A percentile compares a stretch with the other conserved stretches of the same genome.
Evolutionary conservation across 202 grass and related monocot species (phyloP).

Genomic region (Cymbopogon flexuosus): DNA sequence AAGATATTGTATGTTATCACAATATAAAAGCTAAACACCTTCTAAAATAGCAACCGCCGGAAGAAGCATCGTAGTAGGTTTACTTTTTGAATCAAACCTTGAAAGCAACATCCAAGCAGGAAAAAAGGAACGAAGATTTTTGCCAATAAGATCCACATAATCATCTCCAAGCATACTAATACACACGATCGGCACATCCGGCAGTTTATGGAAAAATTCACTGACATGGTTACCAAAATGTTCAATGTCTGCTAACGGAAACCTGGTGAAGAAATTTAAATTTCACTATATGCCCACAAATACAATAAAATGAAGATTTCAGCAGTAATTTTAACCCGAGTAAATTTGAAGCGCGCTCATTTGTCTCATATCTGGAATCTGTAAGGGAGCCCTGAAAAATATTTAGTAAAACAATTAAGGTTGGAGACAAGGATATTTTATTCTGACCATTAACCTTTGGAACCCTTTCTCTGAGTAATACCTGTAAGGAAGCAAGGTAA

Average conservation of each 20-base stretch:
- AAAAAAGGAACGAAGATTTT: conserved; percentile 51
- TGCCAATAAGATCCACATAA: conserved; percentile 51
- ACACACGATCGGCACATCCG: conserved; percentile 65
- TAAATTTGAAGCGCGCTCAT: conserved; percentile 28
- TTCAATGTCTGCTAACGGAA: conserved; percentile 38
- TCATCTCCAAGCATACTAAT: conserved; percentile 77
- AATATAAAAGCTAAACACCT: conserved; percentile 38
- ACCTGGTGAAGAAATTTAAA: conserved; percentile 37
- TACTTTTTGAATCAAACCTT: conserved; percentile 59
- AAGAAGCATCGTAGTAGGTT: conserved; percentile 73
- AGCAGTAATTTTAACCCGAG: conserved; percentile 44
- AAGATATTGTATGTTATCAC: background rate
- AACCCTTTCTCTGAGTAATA: conserved; percentile 13
- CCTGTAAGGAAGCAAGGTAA: conserved; percentile 36
- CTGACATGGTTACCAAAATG: conserved; percentile 61
- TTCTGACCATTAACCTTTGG: conserved; percentile 23
- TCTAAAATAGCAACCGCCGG: conserved; percentile 45
- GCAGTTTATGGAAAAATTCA: conserved; percentile 67
- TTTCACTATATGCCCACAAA: conserved; percentile 3
- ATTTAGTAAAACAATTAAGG: no score
- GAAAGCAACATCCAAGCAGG: conserved; percentile 79
- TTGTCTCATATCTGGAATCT: conserved; percentile 22
- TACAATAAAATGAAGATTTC: conserved; percentile 4
- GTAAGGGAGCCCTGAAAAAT: conserved; percentile 38
- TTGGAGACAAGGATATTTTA: background rate